These are phyloP conservation scores for Pleurotus djamor DNA, from an alignment of 768 basidiomycete species.

Conservation along the genomic window DNA sequence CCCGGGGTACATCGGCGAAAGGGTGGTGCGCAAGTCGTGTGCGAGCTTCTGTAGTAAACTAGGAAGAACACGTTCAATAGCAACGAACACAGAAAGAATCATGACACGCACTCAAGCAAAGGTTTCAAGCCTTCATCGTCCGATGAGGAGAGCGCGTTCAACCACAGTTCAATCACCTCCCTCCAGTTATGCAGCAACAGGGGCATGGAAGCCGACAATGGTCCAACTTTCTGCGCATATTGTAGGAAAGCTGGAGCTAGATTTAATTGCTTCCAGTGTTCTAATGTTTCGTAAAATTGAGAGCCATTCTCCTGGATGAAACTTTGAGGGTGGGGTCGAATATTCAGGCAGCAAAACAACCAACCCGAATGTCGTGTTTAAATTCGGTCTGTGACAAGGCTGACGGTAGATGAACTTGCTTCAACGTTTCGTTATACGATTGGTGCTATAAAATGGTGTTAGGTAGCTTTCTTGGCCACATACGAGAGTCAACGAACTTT, in stretches of 20 bases:
- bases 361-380: slow-evolving; percentile 58
- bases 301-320: slow-evolving; percentile 65
- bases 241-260: slow-evolving; percentile 71
- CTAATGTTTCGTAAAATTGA: slow-evolving; percentile 72
- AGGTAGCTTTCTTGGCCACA: background rate
- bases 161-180: slow-evolving; percentile 67
- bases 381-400: slow-evolving; percentile 52
- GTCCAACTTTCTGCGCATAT: slow-evolving; percentile 61
- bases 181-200: slow-evolving; percentile 79
- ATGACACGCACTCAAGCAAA: slow-evolving; percentile 66
- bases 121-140: slow-evolving; percentile 74
- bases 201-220: slow-evolving; percentile 73
- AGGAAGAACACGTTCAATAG: background rate
- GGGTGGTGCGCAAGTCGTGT: slow-evolving; percentile 78
- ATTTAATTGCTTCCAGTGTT: slow-evolving; percentile 80
- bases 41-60: slow-evolving; percentile 79
- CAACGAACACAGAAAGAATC: slow-evolving; percentile 10
- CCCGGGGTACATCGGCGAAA: slow-evolving; percentile 59
- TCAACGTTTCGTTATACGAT: slow-evolving; percentile 66
- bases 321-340: background rate
- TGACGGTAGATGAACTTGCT: slow-evolving; percentile 71
- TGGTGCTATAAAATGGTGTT: slow-evolving; percentile 48
- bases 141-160: slow-evolving; percentile 48
- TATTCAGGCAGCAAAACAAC: slow-evolving; percentile 16
- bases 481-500: background rate